Evolutionary conservation across 1,284 basidiomycete species (phyloP).

Genomic region (Fomes fomentarius): DNA sequence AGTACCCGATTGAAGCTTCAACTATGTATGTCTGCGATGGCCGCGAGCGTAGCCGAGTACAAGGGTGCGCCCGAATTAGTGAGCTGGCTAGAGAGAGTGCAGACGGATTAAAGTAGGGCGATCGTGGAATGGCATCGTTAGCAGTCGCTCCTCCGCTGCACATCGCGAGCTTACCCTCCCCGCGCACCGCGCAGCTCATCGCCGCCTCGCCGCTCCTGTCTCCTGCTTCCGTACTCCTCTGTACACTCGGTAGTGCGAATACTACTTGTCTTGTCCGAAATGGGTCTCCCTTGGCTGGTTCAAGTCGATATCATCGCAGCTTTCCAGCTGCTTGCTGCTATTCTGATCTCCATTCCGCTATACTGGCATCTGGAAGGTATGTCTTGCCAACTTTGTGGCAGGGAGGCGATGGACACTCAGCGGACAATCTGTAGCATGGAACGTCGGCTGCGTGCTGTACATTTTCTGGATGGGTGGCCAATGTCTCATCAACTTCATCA

Average conservation of each 20-base stretch:
- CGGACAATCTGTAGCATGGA: slow-evolving; percentile 37
- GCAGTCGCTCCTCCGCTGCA: slow-evolving; percentile 27
- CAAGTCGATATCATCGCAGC: slow-evolving; percentile 23
- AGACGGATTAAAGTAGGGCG: slow-evolving; percentile 21
- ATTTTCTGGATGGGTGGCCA: slow-evolving; percentile 63
- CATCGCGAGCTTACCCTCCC: slow-evolving; percentile 15
- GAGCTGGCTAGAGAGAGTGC: slow-evolving; percentile 21
- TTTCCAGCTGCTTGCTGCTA: slow-evolving; percentile 21
- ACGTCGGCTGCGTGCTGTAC: slow-evolving; percentile 63
- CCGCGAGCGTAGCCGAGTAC: slow-evolving; percentile 28
- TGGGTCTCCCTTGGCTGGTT: slow-evolving; percentile 20
- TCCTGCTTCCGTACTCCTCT: slow-evolving; percentile 14
- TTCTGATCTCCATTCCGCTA: slow-evolving; percentile 44
- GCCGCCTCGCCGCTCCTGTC: slow-evolving; percentile 3
- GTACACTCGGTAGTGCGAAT: slow-evolving; percentile 19
- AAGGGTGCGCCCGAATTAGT: slow-evolving; percentile 42
- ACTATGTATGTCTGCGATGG: slow-evolving; percentile 7
- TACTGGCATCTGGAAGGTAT: slow-evolving; percentile 63
- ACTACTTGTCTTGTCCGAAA: slow-evolving; percentile 10
- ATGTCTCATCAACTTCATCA: slow-evolving; percentile 61
- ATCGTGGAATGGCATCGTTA: slow-evolving; percentile 7
- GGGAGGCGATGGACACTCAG: not conserved
- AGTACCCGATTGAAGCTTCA: slow-evolving; percentile 17
- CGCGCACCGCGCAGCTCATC: slow-evolving; percentile 11
- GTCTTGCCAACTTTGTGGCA: slow-evolving; percentile 6